Percentiles rank a stretch among this genome's conserved stretches.
Evolutionary conservation across 1,284 basidiomycete genomes (phyloP).

Genomic region (Neolentinus lepideus): DNA sequence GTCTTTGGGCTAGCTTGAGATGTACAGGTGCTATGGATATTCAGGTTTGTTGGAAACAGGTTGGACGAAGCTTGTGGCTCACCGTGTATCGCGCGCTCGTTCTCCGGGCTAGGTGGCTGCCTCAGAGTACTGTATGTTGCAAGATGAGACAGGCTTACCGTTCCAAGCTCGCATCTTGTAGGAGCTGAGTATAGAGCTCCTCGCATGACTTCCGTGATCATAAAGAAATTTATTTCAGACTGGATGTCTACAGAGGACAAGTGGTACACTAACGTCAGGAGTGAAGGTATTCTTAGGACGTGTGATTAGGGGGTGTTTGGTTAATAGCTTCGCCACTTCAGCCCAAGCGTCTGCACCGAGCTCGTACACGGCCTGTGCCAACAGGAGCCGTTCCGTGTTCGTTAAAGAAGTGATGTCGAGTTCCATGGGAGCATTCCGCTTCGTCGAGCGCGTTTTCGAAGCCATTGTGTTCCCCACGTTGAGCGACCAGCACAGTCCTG

Average conservation of each 20-base stretch:
- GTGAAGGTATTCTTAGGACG: slow-evolving; percentile 63
- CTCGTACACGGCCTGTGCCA: slow-evolving; percentile 83
- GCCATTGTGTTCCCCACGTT: slow-evolving; percentile 12
- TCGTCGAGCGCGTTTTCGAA: slow-evolving; percentile 18
- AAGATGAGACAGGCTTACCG: slow-evolving; percentile 35
- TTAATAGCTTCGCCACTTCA: slow-evolving; percentile 57
- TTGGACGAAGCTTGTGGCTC: slow-evolving; percentile 13
- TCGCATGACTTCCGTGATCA: slow-evolving; percentile 51
- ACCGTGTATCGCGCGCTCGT: slow-evolving; percentile 28
- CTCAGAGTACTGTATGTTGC: background rate
- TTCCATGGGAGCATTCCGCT: slow-evolving; percentile 9
- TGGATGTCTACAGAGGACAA: background rate
- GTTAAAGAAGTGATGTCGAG: slow-evolving; percentile 21
- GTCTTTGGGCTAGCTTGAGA: slow-evolving; percentile 63
- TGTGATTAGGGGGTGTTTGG: slow-evolving; percentile 57
- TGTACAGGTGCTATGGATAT: slow-evolving; percentile 37
- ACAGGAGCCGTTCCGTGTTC: slow-evolving; percentile 61
- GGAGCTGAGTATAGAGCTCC: slow-evolving; percentile 55
- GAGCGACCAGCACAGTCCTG: background rate
- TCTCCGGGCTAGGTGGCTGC: slow-evolving; percentile 28
- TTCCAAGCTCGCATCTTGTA: slow-evolving; percentile 62
- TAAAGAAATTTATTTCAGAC: background rate
- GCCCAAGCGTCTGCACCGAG: slow-evolving; percentile 73
- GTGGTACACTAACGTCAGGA: slow-evolving; percentile 40
- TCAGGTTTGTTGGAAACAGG: slow-evolving; percentile 8